Evolutionary conservation across 1,139 yeast species (phyloP).

Genomic region (Kluyveromyces sp.): DNA sequence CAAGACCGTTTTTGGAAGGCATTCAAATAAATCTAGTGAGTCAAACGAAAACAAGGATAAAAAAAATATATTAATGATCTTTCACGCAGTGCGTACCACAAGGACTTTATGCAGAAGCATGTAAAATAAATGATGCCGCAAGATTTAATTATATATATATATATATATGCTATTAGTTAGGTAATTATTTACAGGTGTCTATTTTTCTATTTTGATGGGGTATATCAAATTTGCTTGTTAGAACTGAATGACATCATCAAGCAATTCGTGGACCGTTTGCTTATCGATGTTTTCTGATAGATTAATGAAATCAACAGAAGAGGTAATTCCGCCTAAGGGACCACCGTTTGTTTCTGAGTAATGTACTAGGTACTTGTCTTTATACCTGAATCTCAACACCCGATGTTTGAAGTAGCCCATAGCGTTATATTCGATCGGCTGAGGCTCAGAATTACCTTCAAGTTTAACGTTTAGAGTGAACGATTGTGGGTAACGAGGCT

Average conservation of each 20-base stretch:
- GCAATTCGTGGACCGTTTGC: constrained; percentile 22
- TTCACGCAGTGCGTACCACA: constrained; percentile 61
- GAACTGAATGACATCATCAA: constrained; percentile 25
- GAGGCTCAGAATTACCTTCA: constrained; percentile 22
- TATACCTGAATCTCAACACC: constrained; percentile 37
- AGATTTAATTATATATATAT: not conserved
- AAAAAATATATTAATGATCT: constrained; percentile 55
- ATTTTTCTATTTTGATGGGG: not conserved
- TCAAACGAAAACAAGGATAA: constrained; percentile 34
- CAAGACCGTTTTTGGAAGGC: constrained; percentile 36
- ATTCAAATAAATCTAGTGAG: constrained; percentile 15
- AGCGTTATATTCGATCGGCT: constrained; percentile 37
- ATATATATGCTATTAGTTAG: not conserved
- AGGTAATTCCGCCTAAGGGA: constrained; percentile 42
- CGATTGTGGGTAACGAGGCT: constrained; percentile 34
- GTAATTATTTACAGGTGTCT: not conserved
- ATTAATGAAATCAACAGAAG: constrained; percentile 45
- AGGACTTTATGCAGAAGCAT: constrained; percentile 60
- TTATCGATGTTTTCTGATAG: constrained; percentile 17
- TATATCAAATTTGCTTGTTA: constrained; percentile 1
- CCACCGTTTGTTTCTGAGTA: constrained; percentile 52
- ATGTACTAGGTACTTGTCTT: constrained; percentile 36
- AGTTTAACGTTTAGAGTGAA: constrained; percentile 33
- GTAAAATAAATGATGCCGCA: constrained; percentile 33
- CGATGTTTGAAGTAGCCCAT: constrained; percentile 34